These are phyloP conservation scores for Blastobotrys indianensis DNA, from an alignment of 1,139 yeast species.

Conservation along the genomic window DNA sequence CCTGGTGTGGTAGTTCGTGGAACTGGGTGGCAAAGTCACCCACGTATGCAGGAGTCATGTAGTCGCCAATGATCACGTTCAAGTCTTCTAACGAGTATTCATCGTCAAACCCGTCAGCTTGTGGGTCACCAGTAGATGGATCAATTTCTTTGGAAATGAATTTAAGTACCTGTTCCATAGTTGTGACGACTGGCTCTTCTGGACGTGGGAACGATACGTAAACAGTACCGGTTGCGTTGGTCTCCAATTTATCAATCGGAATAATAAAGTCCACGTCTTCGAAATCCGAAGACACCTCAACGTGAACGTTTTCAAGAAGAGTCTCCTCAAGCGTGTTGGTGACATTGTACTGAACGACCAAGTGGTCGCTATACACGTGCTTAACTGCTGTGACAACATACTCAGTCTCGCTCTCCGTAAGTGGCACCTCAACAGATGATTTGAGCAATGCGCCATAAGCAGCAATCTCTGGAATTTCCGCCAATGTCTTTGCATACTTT, in stretches of 20 bases:
- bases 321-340: constrained; percentile 78
- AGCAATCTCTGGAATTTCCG: constrained; percentile 62
- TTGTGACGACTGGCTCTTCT: constrained; percentile 37
- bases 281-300: constrained; percentile 52
- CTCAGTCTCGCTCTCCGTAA: constrained; percentile 92
- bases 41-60: constrained; percentile 67
- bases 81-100: constrained; percentile 87
- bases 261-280: constrained; percentile 62
- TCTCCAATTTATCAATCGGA: constrained; percentile 66
- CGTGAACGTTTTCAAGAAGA: constrained; percentile 71
- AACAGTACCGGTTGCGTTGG: constrained; percentile 65
- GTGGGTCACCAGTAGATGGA: constrained; percentile 64
- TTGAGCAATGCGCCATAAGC: constrained; percentile 70
- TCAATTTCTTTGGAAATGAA: constrained; percentile 79
- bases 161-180: constrained; percentile 63
- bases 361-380: constrained; percentile 69
- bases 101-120: constrained; percentile 87
- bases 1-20: constrained; percentile 55
- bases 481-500: constrained; percentile 60
- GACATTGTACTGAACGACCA: constrained; percentile 80
- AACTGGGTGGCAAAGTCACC: constrained; percentile 70
- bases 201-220: constrained; percentile 74
- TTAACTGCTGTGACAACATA: constrained; percentile 81
- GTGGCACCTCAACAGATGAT: constrained; percentile 59
- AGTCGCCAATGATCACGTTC: constrained; percentile 75